Conservation (phyloP, 345 rosid species). For the Salix brachista region DNA sequence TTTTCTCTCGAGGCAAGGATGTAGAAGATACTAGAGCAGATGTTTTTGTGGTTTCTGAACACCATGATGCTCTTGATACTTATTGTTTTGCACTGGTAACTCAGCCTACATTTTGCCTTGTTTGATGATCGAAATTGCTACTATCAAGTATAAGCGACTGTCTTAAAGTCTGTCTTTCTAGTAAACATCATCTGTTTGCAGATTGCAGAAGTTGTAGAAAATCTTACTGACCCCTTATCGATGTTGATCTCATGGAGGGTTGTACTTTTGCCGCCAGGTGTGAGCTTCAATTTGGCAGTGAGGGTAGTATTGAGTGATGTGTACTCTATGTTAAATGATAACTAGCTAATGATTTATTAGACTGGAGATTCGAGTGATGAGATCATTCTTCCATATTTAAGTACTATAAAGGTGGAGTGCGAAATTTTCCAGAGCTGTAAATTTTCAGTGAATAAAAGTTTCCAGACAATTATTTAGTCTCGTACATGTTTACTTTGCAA, state of each 20-base stretch:
- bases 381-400: too few species aligned
- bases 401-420: too few species aligned
- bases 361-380: too few species aligned
- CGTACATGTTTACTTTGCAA: constrained; percentile 5
- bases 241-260: not conserved
- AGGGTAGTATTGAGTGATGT: not conserved
- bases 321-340: not conserved
- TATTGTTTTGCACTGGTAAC: too few species aligned
- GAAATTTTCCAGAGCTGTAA: not conserved
- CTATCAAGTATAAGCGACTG: not conserved
- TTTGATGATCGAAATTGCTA: not conserved
- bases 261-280: not conserved
- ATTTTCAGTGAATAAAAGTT: not conserved
- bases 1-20: not conserved
- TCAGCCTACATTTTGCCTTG: not conserved
- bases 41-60: not conserved
- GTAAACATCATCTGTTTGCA: not conserved
- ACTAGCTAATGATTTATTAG: not conserved
- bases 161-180: not conserved
- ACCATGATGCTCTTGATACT: not conserved
- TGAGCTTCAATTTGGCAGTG: not conserved
- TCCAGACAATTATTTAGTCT: not conserved
- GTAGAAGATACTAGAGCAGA: not conserved
- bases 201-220: not conserved
- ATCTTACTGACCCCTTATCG: not conserved